Base-by-base conservation (phyloP, 2,329 filamentous ascomycete species). In the Colletotrichum limetticola region DNA sequence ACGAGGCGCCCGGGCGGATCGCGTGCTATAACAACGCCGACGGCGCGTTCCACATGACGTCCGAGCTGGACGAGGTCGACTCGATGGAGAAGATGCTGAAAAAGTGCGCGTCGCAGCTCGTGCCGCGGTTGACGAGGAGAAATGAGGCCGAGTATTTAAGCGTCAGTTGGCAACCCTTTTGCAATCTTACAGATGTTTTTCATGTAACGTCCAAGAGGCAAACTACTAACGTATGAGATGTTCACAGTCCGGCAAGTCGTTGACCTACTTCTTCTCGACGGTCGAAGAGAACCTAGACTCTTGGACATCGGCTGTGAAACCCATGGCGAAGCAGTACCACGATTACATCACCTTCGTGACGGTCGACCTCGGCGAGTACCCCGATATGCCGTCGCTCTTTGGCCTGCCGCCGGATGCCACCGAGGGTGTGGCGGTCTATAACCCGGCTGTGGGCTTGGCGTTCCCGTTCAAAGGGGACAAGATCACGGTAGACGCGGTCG, bases 311-410 rank as follows among this genome's bases (percentile, higher is more conserved):
- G 80, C 19, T 80, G 66, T 69, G 22, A 42, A 68, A 2, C 55
- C 82, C 3, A 76, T 88, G 5, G 68, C 87, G 1, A 84, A 83
- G 74, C 83, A 83, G 75, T 88, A 86, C 77, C 75, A 79, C 66
- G 85, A 87, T 14, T 88, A 86, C 68, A 80, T 89, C 14, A 79
- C 78, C 67, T 88, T 89, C 72, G 83, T 86, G 4, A 87, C 85
- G 1, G 83, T 87, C 2, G 85, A 88, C 69, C 79, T 80, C 0
- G 70, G 75, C 35, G 85, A 87, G 72, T 88, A 88, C 74, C 81
- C 80, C 4, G 83, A 87, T 28, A 84, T 87, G 77, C 76, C 81
- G 1, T 71, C 75, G 8, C 79, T 80, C 49, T 77, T 88, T 62
- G 87, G 86, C 1, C 74, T 86, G 52, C 61, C 74, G 7, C 61